Evolutionary conservation across 2,329 filamentous ascomycete species (phyloP).

Genomic region (Monosporascus sp.): DNA sequence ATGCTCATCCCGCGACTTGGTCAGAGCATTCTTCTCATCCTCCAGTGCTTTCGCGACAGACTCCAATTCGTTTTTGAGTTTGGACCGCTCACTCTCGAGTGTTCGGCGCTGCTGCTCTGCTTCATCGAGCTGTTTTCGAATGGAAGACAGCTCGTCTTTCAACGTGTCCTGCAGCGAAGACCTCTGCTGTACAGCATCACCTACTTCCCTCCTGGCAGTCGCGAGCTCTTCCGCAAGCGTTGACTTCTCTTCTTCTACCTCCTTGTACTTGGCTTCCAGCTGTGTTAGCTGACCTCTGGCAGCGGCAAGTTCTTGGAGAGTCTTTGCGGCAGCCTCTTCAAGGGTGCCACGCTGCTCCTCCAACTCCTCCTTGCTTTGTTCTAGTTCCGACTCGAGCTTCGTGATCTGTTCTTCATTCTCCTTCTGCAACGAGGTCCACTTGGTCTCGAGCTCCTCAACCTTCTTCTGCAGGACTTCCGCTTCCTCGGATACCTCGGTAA

Average conservation of each 20-base stretch:
- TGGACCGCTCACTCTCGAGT: slow-evolving; percentile 21
- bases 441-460: slow-evolving; percentile 29
- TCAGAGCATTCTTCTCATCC: slow-evolving; percentile 15
- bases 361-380: slow-evolving; percentile 21
- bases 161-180: slow-evolving; percentile 26
- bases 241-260: slow-evolving; percentile 16
- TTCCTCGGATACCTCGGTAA: slow-evolving; percentile 24
- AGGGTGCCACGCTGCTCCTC: slow-evolving; percentile 15
- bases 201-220: slow-evolving; percentile 27
- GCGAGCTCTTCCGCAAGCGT: slow-evolving; percentile 26
- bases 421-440: slow-evolving; percentile 23
- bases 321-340: slow-evolving; percentile 12
- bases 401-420: slow-evolving; percentile 28
- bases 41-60: slow-evolving; percentile 15
- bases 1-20: slow-evolving; percentile 14
- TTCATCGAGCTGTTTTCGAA: slow-evolving; percentile 30
- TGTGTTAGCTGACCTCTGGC: slow-evolving; percentile 15
- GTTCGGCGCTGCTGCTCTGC: slow-evolving; percentile 27
- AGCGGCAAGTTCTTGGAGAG: slow-evolving; percentile 15
- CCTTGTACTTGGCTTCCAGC: slow-evolving; percentile 18
- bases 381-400: slow-evolving; percentile 30
- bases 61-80: slow-evolving; percentile 18
- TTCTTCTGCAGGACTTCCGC: slow-evolving; percentile 33
- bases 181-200: slow-evolving; percentile 29
- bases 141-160: slow-evolving; percentile 26